A percentile compares a stretch with the other conserved stretches of the same genome.
phyloP scores from a whole-genome alignment of 371 early-diverging fungal genomes.

The Mortierella sp. region DNA sequence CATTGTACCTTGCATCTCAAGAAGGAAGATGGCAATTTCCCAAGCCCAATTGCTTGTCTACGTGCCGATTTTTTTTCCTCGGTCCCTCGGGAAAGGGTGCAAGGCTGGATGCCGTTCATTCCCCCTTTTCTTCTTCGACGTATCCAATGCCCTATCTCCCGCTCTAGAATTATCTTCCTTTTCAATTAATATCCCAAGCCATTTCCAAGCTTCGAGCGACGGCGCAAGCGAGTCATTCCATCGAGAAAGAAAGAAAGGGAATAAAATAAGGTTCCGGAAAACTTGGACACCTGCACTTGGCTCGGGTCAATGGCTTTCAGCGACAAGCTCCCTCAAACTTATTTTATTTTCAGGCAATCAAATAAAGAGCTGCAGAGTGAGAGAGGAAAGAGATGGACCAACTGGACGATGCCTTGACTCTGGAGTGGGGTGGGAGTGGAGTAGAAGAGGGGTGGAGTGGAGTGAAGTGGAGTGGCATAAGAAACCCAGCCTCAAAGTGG shows the following conservation, averaged over 20 bases:
- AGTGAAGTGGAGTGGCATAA: neutral
- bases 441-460: too few species aligned
- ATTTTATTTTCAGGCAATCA: neutral
- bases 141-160: neutral
- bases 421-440: neutral
- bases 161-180: neutral
- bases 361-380: neutral
- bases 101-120: neutral
- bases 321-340: neutral
- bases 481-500: neutral
- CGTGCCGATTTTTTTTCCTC: neutral
- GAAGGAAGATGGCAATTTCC: too few species aligned
- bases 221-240: neutral
- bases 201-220: neutral
- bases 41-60: neutral
- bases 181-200: neutral
- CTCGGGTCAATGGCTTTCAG: too few species aligned
- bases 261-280: slow-evolving; percentile 5
- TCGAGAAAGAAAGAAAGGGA: neutral
- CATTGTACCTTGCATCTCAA: neutral
- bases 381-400: neutral
- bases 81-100: neutral
- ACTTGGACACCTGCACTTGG: neutral
- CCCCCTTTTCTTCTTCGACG: neutral
- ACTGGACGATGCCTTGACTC: neutral